Evolutionary conservation across 2,329 filamentous ascomycete species (phyloP), one percentile per base, ranked within the genome.

Genomic region (Ascosphaera aggregata): DNA sequence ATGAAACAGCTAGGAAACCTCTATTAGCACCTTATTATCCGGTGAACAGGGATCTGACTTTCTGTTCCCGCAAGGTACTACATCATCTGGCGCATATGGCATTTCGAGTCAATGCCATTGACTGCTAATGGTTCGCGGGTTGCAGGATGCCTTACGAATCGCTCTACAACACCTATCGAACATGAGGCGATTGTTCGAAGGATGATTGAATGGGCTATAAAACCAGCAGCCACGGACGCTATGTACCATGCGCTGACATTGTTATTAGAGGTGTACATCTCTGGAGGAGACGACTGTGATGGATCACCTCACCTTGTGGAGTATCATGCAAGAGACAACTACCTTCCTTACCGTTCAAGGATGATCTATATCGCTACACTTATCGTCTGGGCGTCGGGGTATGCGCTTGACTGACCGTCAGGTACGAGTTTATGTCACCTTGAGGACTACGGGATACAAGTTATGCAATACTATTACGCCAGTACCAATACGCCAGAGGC

Each of bases 81-180:
- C 85, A 95, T 52, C 82, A 92, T 49, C 64, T 98, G 9, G 89
- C 89, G 0, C 89, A 95, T 55, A 94, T 98, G 81, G 82, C 84
- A 2, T 93, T 93, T 69, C 84, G 95, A 51, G 84, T 92, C 18
- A 86, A 95, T 51, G 82, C 95, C 40, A 80, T 92, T n/a, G 86
- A 95, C 54, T 86, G 84, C 50, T 86, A 95, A 57, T 91, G 95
- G 46, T 94, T 89, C 54, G 89, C 86, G 3, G 76, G 85, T n/a
- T 7, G 82, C 86, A 1, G 80, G 76, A 47, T 69, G 85, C 20
- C 67, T 94, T 2, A 70, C 95, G 3, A 86, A 89, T 17, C 74
- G 86, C 36, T 75, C 76, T 1, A 91, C 95, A 43, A 84, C 80
- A 1, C 65, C 72, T 1, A 73, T 80, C 44, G 89, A 95, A 56